phyloP scores from a whole-genome alignment of 2,329 filamentous ascomycete genomes.

The Phialophora expanda region DNA sequence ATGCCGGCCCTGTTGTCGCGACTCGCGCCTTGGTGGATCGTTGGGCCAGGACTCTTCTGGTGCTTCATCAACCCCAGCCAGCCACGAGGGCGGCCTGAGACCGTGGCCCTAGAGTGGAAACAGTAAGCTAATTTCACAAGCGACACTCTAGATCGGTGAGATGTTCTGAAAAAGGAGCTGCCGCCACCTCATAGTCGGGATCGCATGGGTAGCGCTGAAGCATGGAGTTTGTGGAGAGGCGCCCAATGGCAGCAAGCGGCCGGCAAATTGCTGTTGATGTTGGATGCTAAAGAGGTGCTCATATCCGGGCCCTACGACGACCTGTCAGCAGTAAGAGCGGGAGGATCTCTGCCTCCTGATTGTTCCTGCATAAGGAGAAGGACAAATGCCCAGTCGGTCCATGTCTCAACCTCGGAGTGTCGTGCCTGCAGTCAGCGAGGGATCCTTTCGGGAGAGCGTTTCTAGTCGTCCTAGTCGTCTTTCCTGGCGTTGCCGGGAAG shows the following conservation, averaged over 20 bases:
- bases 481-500: neutral
- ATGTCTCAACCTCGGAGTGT: neutral
- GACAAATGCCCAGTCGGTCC: neutral
- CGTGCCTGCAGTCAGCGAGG: neutral
- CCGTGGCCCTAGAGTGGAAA: slow-evolving; percentile 19
- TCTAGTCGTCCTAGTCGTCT: neutral
- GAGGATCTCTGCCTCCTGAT: neutral
- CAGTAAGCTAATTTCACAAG: slow-evolving; percentile 31
- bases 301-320: neutral
- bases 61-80: slow-evolving; percentile 18
- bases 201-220: slow-evolving; percentile 10
- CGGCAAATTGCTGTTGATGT: slow-evolving; percentile 16
- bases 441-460: neutral
- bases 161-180: slow-evolving; percentile 23
- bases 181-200: neutral
- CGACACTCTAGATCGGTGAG: slow-evolving; percentile 17
- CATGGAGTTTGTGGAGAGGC: slow-evolving; percentile 13
- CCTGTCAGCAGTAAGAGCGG: neutral
- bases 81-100: slow-evolving; percentile 33
- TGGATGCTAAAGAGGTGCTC: neutral
- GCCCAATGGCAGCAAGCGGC: slow-evolving; percentile 4
- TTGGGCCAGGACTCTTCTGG: slow-evolving; percentile 12
- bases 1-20: slow-evolving; percentile 22
- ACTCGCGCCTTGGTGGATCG: slow-evolving; percentile 21
- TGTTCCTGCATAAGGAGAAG: neutral